Percentiles rank a stretch among this genome's conserved stretches.
phyloP scores from a whole-genome alignment of 495 filamentous ascomycete genomes.

The Xylaria scruposa region DNA sequence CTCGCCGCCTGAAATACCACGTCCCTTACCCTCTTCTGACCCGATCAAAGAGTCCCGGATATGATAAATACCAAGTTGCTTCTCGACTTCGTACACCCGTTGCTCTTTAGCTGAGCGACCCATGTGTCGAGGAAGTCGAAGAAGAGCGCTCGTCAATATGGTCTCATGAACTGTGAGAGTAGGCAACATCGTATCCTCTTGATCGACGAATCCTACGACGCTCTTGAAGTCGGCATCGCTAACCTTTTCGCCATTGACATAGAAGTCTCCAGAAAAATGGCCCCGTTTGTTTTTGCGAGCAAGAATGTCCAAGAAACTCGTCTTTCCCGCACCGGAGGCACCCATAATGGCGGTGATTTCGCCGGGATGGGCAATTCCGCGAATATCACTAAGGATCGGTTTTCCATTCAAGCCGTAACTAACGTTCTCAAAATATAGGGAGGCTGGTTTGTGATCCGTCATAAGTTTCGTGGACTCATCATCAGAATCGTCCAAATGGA shows the following conservation, averaged over 20 bases:
- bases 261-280: slow-evolving; percentile 78
- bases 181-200: slow-evolving; percentile 97
- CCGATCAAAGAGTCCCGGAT: slow-evolving; percentile 95
- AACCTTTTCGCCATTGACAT: slow-evolving; percentile 91
- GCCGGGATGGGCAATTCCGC: slow-evolving; percentile 84
- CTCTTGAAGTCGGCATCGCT: slow-evolving; percentile 84
- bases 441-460: slow-evolving; percentile 87
- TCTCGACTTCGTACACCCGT: slow-evolving; percentile 89
- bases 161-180: slow-evolving; percentile 98
- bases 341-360: slow-evolving; percentile 98
- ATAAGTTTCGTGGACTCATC: slow-evolving; percentile 87
- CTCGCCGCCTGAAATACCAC: slow-evolving; percentile 96
- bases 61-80: slow-evolving; percentile 88
- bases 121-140: slow-evolving; percentile 92
- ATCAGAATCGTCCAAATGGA: slow-evolving; percentile 87
- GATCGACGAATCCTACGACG: slow-evolving; percentile 95
- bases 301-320: slow-evolving; percentile 94
- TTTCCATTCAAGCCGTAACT: slow-evolving; percentile 87
- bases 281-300: slow-evolving; percentile 98
- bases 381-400: slow-evolving; percentile 80
- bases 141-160: slow-evolving; percentile 89
- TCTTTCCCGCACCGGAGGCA: slow-evolving; percentile 96
- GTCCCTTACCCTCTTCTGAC: slow-evolving; percentile 94
- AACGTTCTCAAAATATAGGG: slow-evolving; percentile 87
- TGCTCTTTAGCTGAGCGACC: slow-evolving; percentile 83